A percentile compares a stretch with the other conserved stretches of the same genome.
phyloP scores from a whole-genome alignment of 2,329 filamentous ascomycete genomes.

The Albophoma yamanashiensis region DNA sequence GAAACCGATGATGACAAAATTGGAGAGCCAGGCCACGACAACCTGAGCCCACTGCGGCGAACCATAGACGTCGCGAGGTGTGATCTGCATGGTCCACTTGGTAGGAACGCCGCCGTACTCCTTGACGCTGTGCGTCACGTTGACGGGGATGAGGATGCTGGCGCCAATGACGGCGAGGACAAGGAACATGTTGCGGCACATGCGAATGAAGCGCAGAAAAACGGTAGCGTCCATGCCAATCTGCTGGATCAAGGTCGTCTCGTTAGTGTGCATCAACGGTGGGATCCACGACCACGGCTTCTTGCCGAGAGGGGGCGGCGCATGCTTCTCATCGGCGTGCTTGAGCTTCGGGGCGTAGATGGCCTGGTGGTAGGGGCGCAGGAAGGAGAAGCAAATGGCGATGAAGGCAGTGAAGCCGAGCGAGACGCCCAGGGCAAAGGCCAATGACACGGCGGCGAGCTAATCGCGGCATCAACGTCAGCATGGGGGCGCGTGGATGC shows the following conservation, averaged over 20 bases:
- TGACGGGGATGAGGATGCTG: conserved; percentile 70
- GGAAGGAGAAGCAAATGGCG: conserved; percentile 72
- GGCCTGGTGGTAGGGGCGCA: conserved; percentile 82
- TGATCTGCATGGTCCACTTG: conserved; percentile 48
- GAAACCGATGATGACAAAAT: conserved; percentile 66
- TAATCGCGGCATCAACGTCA: conserved; percentile 3
- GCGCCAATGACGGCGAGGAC: conserved; percentile 63
- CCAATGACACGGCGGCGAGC: conserved; percentile 43
- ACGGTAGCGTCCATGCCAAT: conserved; percentile 86
- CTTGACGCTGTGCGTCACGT: conserved; percentile 39
- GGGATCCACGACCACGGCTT: conserved; percentile 81
- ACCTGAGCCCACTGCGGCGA: conserved; percentile 48
- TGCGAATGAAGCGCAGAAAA: conserved; percentile 78
- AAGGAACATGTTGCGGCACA: conserved; percentile 87
- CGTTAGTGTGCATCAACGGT: conserved; percentile 67
- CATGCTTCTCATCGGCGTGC: conserved; percentile 81
- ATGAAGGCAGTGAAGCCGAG: conserved; percentile 64
- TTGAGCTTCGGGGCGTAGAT: conserved; percentile 94
- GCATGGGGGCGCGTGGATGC: not conserved
- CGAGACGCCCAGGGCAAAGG: conserved; percentile 71
- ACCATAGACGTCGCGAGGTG: conserved; percentile 43
- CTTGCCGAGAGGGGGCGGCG: conserved; percentile 76
- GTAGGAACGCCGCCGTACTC: conserved; percentile 8
- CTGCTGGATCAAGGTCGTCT: conserved; percentile 66
- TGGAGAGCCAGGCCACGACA: conserved; percentile 52